phyloP scores from a whole-genome alignment of 306 rosid species.

The Bauhinia variegata region DNA sequence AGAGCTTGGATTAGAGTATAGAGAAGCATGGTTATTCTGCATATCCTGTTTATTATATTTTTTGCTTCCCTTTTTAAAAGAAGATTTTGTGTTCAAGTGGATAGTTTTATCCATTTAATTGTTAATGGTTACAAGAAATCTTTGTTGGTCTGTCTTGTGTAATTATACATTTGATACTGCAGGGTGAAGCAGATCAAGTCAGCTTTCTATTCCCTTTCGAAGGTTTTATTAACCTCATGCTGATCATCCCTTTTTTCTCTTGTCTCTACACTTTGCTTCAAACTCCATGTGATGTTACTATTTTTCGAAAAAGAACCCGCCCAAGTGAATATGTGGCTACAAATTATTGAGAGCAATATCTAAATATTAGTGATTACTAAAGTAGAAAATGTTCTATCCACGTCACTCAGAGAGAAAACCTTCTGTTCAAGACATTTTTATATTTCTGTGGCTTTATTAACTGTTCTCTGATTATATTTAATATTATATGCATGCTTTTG shows the following conservation, averaged over 20 bases:
- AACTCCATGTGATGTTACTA: background rate
- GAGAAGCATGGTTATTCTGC: no score
- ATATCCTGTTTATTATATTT: no score
- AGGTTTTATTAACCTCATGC: constrained; percentile 48
- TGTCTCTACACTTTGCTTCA: constrained; percentile 16
- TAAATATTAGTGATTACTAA: constrained; percentile 1
- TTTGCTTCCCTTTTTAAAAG: no score
- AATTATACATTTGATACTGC: constrained; percentile 34
- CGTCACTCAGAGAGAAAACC: background rate
- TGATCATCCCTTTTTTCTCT: constrained; percentile 10
- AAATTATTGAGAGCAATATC: background rate
- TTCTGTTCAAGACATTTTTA: background rate
- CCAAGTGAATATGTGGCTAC: constrained; percentile 2
- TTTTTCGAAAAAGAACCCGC: background rate
- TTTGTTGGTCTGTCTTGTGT: no score
- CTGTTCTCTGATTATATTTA: background rate
- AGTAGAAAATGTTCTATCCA: constrained; percentile 15
- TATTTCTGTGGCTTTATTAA: background rate
- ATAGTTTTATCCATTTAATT: no score
- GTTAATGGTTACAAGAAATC: no score
- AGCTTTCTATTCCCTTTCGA: constrained; percentile 76
- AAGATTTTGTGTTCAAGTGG: no score
- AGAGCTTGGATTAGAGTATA: no score
- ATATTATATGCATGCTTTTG: background rate
- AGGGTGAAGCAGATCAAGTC: constrained; percentile 88